Conservation (phyloP, 345 rosid species). For the Murraya paniculata region DNA sequence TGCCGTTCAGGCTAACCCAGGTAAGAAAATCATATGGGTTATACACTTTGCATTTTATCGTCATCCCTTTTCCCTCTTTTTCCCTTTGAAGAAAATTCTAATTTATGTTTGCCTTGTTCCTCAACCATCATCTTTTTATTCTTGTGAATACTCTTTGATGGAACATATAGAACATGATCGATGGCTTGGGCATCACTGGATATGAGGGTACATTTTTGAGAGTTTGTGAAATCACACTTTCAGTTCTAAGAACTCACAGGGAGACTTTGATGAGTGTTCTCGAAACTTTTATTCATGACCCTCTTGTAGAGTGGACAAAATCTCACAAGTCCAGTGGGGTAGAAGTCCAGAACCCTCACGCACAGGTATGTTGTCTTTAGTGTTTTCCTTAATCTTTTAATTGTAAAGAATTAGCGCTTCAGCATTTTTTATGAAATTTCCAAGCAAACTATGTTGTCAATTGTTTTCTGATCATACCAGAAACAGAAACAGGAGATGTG, state of each 20-base stretch:
- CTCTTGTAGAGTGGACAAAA: conserved; percentile 98
- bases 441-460: neutral
- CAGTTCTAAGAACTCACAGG: conserved; percentile 81
- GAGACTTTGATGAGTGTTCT: conserved; percentile 95
- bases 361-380: conserved; percentile 56
- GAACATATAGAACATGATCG: conserved; percentile 81
- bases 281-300: conserved; percentile 99
- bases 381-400: neutral
- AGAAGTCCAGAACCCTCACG: conserved; percentile 99
- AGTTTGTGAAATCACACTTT: conserved; percentile 86
- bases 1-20: conserved; percentile 97
- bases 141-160: conserved; percentile 11
- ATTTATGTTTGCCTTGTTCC: neutral
- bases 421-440: neutral
- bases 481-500: neutral
- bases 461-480: neutral
- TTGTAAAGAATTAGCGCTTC: neutral
- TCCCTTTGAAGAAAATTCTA: neutral
- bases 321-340: conserved; percentile 92
- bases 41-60: neutral
- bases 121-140: conserved; percentile 5
- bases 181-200: conserved; percentile 97
- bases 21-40: conserved; percentile 34
- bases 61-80: neutral
- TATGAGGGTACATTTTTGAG: conserved; percentile 85